phyloP scores from a whole-genome alignment of 1,284 basidiomycete species.

The Sanghuangporus weigelae region DNA sequence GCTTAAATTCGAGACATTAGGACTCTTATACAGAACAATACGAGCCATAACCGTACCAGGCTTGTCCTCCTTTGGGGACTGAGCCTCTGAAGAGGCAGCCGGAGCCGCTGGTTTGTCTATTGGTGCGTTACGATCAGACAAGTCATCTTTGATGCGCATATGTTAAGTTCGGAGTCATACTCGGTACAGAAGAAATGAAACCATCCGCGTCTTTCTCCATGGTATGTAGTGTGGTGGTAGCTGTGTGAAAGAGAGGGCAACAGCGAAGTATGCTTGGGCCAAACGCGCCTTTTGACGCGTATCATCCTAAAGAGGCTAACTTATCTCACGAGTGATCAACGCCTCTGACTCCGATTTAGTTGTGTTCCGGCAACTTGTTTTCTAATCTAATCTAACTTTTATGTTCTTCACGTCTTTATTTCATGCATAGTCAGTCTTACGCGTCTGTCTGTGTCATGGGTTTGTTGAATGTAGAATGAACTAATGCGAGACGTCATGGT shows the following conservation, averaged over 20 bases:
- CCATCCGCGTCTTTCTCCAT: constrained; percentile 18
- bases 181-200: constrained; percentile 10
- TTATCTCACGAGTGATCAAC: background rate
- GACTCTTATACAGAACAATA: background rate
- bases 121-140: constrained; percentile 4
- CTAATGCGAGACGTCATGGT: constrained; percentile 1
- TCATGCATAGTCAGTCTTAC: too few species aligned
- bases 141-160: background rate
- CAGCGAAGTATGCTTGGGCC: constrained; percentile 1
- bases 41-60: constrained; percentile 1
- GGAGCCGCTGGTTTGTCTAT: constrained; percentile 9
- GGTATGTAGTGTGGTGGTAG: background rate
- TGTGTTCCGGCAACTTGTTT: too few species aligned
- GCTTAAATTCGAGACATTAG: constrained; percentile 5
- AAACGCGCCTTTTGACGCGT: background rate
- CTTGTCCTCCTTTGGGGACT: constrained; percentile 6
- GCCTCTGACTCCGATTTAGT: too few species aligned
- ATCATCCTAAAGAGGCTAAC: background rate
- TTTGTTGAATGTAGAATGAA: background rate
- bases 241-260: background rate
- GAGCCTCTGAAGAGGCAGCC: background rate
- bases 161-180: background rate
- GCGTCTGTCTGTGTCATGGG: too few species aligned
- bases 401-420: too few species aligned
- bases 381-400: too few species aligned